phyloP scores from a whole-genome alignment of 1,284 basidiomycete species.

The Leucoagaricus sp. region DNA sequence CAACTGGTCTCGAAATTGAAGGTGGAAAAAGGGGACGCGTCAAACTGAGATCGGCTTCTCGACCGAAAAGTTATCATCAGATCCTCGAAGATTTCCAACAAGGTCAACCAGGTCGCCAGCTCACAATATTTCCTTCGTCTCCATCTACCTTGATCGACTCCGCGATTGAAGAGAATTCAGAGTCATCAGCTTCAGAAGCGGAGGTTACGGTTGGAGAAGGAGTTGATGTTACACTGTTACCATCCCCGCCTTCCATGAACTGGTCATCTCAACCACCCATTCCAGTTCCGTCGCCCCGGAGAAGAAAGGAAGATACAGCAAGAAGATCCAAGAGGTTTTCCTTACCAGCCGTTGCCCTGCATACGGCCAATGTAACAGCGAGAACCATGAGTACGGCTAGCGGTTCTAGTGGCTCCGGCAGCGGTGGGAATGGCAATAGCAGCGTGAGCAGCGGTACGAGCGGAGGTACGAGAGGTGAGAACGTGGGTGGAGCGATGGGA shows the following conservation, averaged over 20 bases:
- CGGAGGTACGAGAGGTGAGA: neutral
- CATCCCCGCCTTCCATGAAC: conserved; percentile 3
- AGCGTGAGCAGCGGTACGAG: neutral
- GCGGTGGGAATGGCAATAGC: conserved; percentile 14
- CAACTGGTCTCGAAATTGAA: conserved; percentile 16
- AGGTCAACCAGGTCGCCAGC: conserved; percentile 24
- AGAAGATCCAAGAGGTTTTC: conserved; percentile 70
- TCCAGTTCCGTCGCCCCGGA: conserved; percentile 27
- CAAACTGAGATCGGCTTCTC: conserved; percentile 17
- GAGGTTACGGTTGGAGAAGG: conserved; percentile 15
- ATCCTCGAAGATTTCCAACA: conserved; percentile 64
- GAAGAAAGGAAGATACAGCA: conserved; percentile 57
- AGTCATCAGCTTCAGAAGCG: conserved; percentile 7
- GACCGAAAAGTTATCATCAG: conserved; percentile 60
- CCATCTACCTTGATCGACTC: conserved; percentile 2
- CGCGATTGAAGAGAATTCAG: conserved; percentile 13
- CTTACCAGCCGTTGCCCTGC: conserved; percentile 69
- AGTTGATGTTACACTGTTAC: conserved; percentile 6
- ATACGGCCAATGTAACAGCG: conserved; percentile 70
- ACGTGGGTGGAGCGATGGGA: conserved; percentile 1
- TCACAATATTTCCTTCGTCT: conserved; percentile 5
- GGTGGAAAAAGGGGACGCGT: conserved; percentile 22
- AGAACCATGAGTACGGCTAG: conserved; percentile 36
- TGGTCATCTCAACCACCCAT: conserved; percentile 23
- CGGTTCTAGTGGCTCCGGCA: conserved; percentile 14